Evolutionary conservation across 768 basidiomycete genomes (phyloP), one percentile per base, ranked within the genome.

Genomic region (Boletus pseudo-olivaceus): DNA sequence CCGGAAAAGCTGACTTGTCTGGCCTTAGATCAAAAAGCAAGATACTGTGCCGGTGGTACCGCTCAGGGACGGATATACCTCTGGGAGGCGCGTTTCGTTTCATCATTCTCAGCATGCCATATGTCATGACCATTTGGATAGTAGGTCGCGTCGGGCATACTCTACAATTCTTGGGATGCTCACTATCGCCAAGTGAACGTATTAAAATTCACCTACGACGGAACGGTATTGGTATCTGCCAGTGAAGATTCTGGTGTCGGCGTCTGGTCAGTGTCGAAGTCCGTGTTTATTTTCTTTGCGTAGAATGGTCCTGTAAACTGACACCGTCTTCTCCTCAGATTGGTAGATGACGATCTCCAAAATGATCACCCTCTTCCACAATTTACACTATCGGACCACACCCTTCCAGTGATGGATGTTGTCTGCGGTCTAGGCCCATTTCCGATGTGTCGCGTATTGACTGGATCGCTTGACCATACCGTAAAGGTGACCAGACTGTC

Each of bases 251-350:
- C 95, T 41, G 84, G 85, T 34, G 81, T 93, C 51, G 84, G 82
- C 71, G 86, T 98, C 57, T 98, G 94, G 94, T 87, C 87, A 56
- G 78, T 94, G 59, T 82, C 90, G 49, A 89, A 87, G 93, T 94
- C 62, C 72, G 78, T 77, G 49, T 60, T 59, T 23, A 42, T 46
- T 49, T 54, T 46, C 51, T 42, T 19, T 47, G 41, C n/a, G 34
- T 44, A n/a, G 53, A 23, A 29, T 34, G 39, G 39, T 41, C 34
- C 46, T 60, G 54, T 53, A 43, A 47, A 66, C 61, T 54, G 23
- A 56, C 38, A 19, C 51, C 12, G n/a, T 14, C 19, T 11, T 15
- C 15, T 32, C 26, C 39, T 3, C 57, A 94, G 92, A 80, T 73
- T 94, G 56, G 69, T 93, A 17, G 88, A 92, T 57, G 80, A 90